These are phyloP conservation scores for Pyrenophora teres DNA, from an alignment of 2,329 filamentous ascomycete species.

Conservation along the genomic window DNA sequence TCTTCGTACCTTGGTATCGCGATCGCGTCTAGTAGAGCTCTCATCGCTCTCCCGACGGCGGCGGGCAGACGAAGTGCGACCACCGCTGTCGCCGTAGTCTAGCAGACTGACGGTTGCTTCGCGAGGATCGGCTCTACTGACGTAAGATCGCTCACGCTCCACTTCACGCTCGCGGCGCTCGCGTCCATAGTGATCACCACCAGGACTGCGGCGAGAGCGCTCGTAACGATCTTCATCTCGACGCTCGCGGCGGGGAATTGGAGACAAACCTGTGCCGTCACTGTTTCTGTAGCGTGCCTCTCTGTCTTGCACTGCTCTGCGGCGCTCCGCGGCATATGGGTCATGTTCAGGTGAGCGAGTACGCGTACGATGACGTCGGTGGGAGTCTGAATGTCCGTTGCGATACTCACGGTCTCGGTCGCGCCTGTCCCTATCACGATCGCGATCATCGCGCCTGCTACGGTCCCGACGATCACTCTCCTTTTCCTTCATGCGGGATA, in stretches of 20 bases:
- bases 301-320: constrained; percentile 89
- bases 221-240: constrained; percentile 47
- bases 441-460: constrained; percentile 49
- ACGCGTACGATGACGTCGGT: constrained; percentile 59
- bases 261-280: constrained; percentile 67
- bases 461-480: constrained; percentile 66
- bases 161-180: constrained; percentile 87
- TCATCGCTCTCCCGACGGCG: constrained; percentile 76
- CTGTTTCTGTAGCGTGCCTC: constrained; percentile 90
- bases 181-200: constrained; percentile 72
- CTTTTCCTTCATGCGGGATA: constrained; percentile 88
- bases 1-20: constrained; percentile 50
- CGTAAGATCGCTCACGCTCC: constrained; percentile 85
- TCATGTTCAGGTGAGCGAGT: constrained; percentile 92
- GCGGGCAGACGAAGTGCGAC: constrained; percentile 61
- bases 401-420: constrained; percentile 49
- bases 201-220: constrained; percentile 63
- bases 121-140: constrained; percentile 75
- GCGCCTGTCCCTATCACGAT: constrained; percentile 51
- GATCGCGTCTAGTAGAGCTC: constrained; percentile 48
- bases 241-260: constrained; percentile 52
- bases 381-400: constrained; percentile 46
- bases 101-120: constrained; percentile 79
- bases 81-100: constrained; percentile 75
- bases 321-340: constrained; percentile 91